phyloP scores from a whole-genome alignment of 306 rosid species.

The Herpetospermum pedunculosum region DNA sequence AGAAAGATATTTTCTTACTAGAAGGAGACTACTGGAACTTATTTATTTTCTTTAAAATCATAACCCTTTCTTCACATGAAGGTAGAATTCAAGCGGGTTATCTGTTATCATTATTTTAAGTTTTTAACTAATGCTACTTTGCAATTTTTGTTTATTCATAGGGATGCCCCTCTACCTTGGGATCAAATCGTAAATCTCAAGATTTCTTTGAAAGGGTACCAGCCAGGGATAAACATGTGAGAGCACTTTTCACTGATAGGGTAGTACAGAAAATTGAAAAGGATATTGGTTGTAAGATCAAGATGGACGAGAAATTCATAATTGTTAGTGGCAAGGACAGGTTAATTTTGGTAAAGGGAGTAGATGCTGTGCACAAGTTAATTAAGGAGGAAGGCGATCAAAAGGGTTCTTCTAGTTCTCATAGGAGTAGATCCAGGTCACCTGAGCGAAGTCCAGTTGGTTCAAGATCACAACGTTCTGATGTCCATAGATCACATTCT shows the following conservation, averaged over 20 bases:
- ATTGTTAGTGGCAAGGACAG: constrained; percentile 93
- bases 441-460: constrained; percentile 76
- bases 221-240: constrained; percentile 72
- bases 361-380: constrained; percentile 88
- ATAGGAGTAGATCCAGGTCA: constrained; percentile 60
- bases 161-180: constrained; percentile 99
- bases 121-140: constrained; percentile 15
- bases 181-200: constrained; percentile 89
- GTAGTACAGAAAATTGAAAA: constrained; percentile 70
- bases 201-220: constrained; percentile 95
- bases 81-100: not conserved
- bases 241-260: constrained; percentile 64
- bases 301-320: constrained; percentile 90
- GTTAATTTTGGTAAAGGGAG: constrained; percentile 67
- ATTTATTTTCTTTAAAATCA: not conserved
- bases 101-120: too few relatives aligned
- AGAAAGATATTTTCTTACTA: not conserved
- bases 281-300: constrained; percentile 83
- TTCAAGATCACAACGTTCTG: constrained; percentile 61
- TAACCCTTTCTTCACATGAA: not conserved
- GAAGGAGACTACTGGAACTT: not conserved
- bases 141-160: constrained; percentile 20
- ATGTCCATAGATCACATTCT: constrained; percentile 64
- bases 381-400: constrained; percentile 72
- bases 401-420: constrained; percentile 58